phyloP scores from a whole-genome alignment of 805 yeast species.

The Saccharomyces kudriavzevii region DNA sequence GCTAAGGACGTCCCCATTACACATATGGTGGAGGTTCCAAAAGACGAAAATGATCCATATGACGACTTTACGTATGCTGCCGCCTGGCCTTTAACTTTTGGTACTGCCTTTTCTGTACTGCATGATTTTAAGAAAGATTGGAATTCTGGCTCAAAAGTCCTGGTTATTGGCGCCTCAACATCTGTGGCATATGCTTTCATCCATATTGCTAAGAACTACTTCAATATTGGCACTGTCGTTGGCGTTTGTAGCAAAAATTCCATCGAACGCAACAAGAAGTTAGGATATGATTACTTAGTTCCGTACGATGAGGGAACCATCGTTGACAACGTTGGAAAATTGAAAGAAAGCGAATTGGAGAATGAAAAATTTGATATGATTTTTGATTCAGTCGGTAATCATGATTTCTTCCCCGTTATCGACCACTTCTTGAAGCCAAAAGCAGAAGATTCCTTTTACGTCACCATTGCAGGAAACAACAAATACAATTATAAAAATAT shows the following conservation, averaged over 20 bases:
- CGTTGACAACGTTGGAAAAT: conserved; percentile 30
- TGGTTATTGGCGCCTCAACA: conserved; percentile 70
- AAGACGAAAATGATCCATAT: conserved; percentile 4
- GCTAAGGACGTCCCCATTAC: conserved; percentile 24
- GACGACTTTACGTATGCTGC: conserved; percentile 31
- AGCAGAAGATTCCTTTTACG: conserved; percentile 40
- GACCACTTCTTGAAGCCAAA: conserved; percentile 39
- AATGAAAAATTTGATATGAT: conserved; percentile 50
- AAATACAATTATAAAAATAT: conserved; percentile 25
- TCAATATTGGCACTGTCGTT: conserved; percentile 43
- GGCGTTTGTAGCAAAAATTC: conserved; percentile 49
- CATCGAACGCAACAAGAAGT: conserved; percentile 32
- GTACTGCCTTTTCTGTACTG: conserved; percentile 48
- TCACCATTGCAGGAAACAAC: conserved; percentile 51
- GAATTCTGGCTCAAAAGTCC: conserved; percentile 39
- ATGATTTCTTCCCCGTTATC: conserved; percentile 39
- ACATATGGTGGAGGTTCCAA: conserved; percentile 18
- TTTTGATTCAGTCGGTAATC: conserved; percentile 58
- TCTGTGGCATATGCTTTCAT: conserved; percentile 52
- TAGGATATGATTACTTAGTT: conserved; percentile 53
- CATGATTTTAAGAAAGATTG: conserved; percentile 30
- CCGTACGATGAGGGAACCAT: conserved; percentile 44
- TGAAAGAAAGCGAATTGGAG: conserved; percentile 23
- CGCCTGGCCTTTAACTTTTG: conserved; percentile 54
- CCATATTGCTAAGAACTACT: conserved; percentile 47